These are phyloP conservation scores for Camellia oleifera DNA, from an alignment of 179 eudicot genomes.

Conservation along the genomic window DNA sequence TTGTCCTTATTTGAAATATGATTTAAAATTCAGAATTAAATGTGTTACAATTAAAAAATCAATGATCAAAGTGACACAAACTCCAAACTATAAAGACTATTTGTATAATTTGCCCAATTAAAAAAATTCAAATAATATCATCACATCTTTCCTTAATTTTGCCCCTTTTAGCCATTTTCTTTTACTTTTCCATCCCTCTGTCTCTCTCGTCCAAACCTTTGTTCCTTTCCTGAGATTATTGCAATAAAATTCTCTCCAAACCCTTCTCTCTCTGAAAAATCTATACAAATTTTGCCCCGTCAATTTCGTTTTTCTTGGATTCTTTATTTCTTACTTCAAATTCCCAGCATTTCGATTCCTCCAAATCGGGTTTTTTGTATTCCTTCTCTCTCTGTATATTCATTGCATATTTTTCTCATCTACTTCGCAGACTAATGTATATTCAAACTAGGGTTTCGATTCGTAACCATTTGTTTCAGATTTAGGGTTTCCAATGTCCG, in stretches of 20 bases:
- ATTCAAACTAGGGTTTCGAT: background rate
- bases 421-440: background rate
- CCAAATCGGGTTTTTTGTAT: background rate
- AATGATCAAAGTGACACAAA: too few relatives aligned
- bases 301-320: conserved; percentile 18
- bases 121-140: too few relatives aligned
- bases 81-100: too few relatives aligned
- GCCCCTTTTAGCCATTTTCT: background rate
- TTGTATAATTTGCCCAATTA: too few relatives aligned
- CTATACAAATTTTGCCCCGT: conserved; percentile 1
- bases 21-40: too few relatives aligned
- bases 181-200: background rate
- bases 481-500: conserved; percentile 4
- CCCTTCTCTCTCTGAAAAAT: conserved; percentile 3
- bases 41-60: too few relatives aligned
- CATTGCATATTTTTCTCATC: background rate
- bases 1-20: too few relatives aligned
- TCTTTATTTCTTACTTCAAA: background rate
- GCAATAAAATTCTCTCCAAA: background rate
- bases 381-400: background rate
- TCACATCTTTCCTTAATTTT: too few relatives aligned
- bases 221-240: background rate
- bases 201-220: conserved; percentile 4
- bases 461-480: background rate
- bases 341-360: background rate